These are phyloP conservation scores for Circinella umbellata DNA, from an alignment of 371 early-diverging fungal genomes.

Conservation along the genomic window DNA sequence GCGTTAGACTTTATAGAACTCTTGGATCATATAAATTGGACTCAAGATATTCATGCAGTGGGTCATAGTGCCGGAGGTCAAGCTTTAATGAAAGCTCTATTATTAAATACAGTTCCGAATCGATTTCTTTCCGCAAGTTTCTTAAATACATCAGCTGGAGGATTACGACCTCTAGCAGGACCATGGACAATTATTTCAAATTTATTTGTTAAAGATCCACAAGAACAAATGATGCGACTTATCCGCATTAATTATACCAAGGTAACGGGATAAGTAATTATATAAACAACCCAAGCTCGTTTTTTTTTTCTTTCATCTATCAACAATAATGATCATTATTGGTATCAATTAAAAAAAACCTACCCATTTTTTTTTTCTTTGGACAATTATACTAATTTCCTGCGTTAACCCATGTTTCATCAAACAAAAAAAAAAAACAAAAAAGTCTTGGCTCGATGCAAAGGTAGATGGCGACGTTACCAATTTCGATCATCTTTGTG, in stretches of 20 bases:
- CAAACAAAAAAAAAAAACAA: no score
- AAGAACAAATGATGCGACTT: slow-evolving; percentile 20
- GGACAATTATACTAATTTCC: no score
- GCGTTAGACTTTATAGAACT: slow-evolving; percentile 68
- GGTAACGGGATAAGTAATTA: background rate
- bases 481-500: slow-evolving; percentile 26
- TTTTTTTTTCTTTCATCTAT: no score
- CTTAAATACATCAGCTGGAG: slow-evolving; percentile 28
- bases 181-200: slow-evolving; percentile 26
- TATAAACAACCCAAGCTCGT: background rate
- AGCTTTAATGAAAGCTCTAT: slow-evolving; percentile 21
- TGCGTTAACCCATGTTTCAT: no score
- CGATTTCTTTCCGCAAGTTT: slow-evolving; percentile 25
- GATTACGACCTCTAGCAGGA: slow-evolving; percentile 25
- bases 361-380: no score
- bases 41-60: slow-evolving; percentile 60
- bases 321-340: no score
- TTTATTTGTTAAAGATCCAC: slow-evolving; percentile 22
- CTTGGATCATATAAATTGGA: slow-evolving; percentile 71
- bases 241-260: slow-evolving; percentile 31
- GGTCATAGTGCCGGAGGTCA: slow-evolving; percentile 79
- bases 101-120: slow-evolving; percentile 7
- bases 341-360: no score
- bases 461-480: slow-evolving; percentile 25
- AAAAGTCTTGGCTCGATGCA: slow-evolving; percentile 21